Conservation (phyloP, 2,329 filamentous ascomycete species). For the Ophiostoma piceae region DNA sequence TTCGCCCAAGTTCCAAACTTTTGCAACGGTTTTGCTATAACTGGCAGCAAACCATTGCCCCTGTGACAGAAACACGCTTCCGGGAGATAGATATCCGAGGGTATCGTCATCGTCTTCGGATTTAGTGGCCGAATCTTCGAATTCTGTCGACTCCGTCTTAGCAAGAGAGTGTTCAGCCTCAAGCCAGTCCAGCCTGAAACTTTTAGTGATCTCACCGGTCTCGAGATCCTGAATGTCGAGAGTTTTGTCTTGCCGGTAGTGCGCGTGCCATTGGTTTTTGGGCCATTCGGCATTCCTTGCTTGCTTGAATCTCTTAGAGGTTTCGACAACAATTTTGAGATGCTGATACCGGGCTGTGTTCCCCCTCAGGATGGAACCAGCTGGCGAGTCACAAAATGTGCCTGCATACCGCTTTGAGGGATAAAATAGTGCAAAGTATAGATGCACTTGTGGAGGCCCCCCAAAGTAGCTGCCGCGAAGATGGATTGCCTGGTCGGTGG, state of each 20-base stretch:
- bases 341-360: too few species aligned
- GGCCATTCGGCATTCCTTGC: too few species aligned
- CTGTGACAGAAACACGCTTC: background rate
- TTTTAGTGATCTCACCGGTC: background rate
- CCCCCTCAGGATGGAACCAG: too few species aligned
- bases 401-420: too few species aligned
- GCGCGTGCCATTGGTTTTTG: background rate
- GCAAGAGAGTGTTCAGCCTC: background rate
- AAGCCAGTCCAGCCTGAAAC: background rate
- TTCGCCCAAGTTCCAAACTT: background rate
- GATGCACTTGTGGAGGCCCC: too few species aligned
- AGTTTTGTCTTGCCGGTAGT: background rate
- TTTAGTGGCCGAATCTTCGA: background rate
- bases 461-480: too few species aligned
- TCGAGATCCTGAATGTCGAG: background rate
- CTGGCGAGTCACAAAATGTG: too few species aligned
- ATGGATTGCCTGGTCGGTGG: too few species aligned
- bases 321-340: background rate
- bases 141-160: background rate
- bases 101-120: background rate
- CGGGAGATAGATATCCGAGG: background rate
- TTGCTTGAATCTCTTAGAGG: too few species aligned
- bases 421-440: too few species aligned
- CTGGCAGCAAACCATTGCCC: background rate
- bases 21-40: background rate